Base-by-base conservation (phyloP, 768 basidiomycete genomes). In the Termitomyces sp. region DNA sequence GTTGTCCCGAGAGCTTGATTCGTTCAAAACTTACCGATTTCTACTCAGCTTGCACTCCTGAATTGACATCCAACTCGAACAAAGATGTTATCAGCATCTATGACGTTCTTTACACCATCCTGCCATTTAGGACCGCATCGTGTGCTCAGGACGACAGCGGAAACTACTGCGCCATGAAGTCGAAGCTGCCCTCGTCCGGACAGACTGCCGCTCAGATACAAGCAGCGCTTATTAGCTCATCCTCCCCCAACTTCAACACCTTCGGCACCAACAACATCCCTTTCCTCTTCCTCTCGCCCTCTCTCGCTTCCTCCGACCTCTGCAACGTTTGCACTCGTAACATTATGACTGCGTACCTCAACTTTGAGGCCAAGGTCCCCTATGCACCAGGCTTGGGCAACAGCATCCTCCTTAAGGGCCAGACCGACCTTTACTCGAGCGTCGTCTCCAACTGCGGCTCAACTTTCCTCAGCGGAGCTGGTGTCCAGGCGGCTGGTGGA, bases 291-390 rank as follows among this genome's bases (percentile, higher is more conserved):
- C 79, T 90, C 67, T 68, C 78, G 29, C 76, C 88, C 46, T 60
- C 64, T 59, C 72, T 81, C 67, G 37, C 79, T 27, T 69, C 76
- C n/a, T 63, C 70, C 27, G 53, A 71, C 24, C 86, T 97, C 44
- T 98, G 96, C 85, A 85, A 79, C 2, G 63, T 85, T 14, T 98
- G 96, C 85, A 85, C 91, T 13, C 83, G 88, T 68, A 80, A 80
- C 61, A 75, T 94, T 67, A 68, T 98, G 62, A 81, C 84, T 2
- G 63, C 84, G 9, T 99, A 91, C 80, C 85, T 92, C 71, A 71
- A 75, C 56, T 95, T 82, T 71, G 90, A 94, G 74, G 80, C 83
- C 42, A 69, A 70, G 56, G 72, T 76, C 44, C 88, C 88, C 1
- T 98, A 93, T 70, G 90, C 80, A 8, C 82, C 88, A 29, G 94